Conservation (phyloP, 305 asterid species). For the Euphrasia arctica region DNA sequence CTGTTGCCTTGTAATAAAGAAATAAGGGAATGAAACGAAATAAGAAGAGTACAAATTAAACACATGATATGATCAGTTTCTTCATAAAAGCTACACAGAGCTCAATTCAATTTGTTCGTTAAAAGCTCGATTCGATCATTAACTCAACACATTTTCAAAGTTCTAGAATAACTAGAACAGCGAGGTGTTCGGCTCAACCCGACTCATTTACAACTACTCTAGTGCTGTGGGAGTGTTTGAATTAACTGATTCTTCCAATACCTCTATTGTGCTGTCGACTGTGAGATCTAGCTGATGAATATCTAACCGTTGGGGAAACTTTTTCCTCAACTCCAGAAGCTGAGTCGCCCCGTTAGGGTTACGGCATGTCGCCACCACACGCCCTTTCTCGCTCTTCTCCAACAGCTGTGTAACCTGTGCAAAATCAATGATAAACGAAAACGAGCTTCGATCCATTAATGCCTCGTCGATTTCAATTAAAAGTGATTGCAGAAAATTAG, state of each 20-base stretch:
- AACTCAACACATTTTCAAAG: too few relatives aligned
- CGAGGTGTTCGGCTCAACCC: too few relatives aligned
- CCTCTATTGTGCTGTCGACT: conserved; percentile 80
- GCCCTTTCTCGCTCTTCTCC: conserved; percentile 57
- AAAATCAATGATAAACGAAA: background rate
- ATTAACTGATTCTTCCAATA: conserved; percentile 7
- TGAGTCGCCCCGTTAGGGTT: conserved; percentile 61
- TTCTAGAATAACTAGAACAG: background rate
- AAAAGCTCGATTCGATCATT: too few relatives aligned
- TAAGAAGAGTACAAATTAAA: background rate
- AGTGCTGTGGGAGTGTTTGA: background rate
- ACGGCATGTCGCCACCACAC: conserved; percentile 86
- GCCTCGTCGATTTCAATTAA: background rate
- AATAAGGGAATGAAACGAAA: background rate
- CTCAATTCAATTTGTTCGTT: background rate
- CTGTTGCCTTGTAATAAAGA: conserved; percentile 51
- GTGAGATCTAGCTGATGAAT: conserved; percentile 74
- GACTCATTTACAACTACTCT: background rate
- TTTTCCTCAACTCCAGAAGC: conserved; percentile 63
- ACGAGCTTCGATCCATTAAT: background rate
- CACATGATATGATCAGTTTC: background rate
- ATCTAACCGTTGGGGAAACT: conserved; percentile 69
- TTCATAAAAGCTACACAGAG: background rate
- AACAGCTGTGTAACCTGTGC: conserved; percentile 77
- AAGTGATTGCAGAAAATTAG: conserved; percentile 16